Conservation (phyloP, 2,329 filamentous ascomycete species). For the Trichoderma lentiforme region DNA sequence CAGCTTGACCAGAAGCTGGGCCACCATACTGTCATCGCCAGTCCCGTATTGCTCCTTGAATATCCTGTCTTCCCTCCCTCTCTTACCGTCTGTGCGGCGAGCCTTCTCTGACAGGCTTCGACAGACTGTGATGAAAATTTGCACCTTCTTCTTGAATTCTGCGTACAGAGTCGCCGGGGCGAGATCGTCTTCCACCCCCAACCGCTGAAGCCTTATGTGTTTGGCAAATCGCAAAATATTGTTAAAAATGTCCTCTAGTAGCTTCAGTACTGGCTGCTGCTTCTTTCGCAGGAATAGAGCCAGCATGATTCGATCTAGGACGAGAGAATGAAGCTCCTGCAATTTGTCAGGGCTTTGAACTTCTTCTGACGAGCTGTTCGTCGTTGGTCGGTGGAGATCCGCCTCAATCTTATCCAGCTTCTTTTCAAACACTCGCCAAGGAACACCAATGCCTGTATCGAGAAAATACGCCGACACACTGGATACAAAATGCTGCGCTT, state of each 20-base stretch:
- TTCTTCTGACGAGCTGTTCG: constrained; percentile 32
- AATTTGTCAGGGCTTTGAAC: constrained; percentile 60
- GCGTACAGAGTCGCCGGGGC: constrained; percentile 50
- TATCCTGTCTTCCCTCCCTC: constrained; percentile 30
- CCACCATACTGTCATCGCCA: constrained; percentile 57
- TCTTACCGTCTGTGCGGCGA: constrained; percentile 35
- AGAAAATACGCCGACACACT: constrained; percentile 75
- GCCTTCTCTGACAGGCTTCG: constrained; percentile 64
- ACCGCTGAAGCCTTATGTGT: constrained; percentile 39
- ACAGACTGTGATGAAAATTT: constrained; percentile 72
- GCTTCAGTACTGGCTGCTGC: constrained; percentile 67
- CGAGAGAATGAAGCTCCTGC: constrained; percentile 65
- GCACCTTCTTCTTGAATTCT: constrained; percentile 67
- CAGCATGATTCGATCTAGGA: constrained; percentile 72
- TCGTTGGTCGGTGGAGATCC: constrained; percentile 46
- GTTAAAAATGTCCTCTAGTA: constrained; percentile 74
- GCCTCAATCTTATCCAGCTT: constrained; percentile 63
- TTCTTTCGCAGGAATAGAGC: constrained; percentile 70
- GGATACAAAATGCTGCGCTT: constrained; percentile 76
- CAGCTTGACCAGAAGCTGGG: constrained; percentile 64
- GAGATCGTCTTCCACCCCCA: constrained; percentile 24
- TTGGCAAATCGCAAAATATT: constrained; percentile 70
- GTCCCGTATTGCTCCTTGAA: constrained; percentile 36
- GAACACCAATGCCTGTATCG: constrained; percentile 68
- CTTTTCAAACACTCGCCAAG: constrained; percentile 68